Base-by-base conservation (phyloP, 306 rosid species). In the Arachis stenosperma region DNA sequence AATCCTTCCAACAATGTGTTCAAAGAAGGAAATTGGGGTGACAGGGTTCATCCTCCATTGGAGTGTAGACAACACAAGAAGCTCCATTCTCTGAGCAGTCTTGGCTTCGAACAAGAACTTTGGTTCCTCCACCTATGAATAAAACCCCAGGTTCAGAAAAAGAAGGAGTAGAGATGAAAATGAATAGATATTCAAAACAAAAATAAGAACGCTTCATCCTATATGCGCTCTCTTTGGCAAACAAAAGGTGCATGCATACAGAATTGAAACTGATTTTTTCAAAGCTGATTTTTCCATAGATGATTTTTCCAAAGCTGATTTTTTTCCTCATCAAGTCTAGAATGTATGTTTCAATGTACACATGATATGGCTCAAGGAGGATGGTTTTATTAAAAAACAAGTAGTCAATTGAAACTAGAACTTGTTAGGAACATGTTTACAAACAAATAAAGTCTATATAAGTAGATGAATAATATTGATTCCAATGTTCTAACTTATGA, bases 21-120 rank as follows among this genome's bases (percentile, higher is more conserved):
- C 86, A 71, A 90, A 88, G 88, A 83, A 92, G 10, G 89, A 85
- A 76, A 85, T 84, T 58, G 98, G 94, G 64, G 96, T 92, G 27
- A 92, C 89, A 2, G 90, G 98, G 78, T 88, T 84, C 98, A 92
- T 88, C 83, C 87, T 86, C 98, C 98, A 92, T 47, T 85, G 29
- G 41, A 92, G 98, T 71, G 94, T 83, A 9, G 96, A 83, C 62
- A 92, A 81, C 68, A 92, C 94, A 22, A 90, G 73, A 62, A 92
- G 96, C 79, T 92, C 96, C 98, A 92, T 92, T 85, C 86, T 90
- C 79, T 88, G 92, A 41, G 89, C 80, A 37, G 90, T 92, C 82
- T 86, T 90, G 5, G 92, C 89, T 66, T 92, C 94, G 74, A 92
- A 92, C 51, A 90, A 63, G 27, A 80, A 90, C 71, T 82, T 81